Evolutionary conservation across 1,284 basidiomycete genomes (phyloP), one percentile per base, ranked within the genome.

Genomic region (Sporisorium iseilematis-ciliati): DNA sequence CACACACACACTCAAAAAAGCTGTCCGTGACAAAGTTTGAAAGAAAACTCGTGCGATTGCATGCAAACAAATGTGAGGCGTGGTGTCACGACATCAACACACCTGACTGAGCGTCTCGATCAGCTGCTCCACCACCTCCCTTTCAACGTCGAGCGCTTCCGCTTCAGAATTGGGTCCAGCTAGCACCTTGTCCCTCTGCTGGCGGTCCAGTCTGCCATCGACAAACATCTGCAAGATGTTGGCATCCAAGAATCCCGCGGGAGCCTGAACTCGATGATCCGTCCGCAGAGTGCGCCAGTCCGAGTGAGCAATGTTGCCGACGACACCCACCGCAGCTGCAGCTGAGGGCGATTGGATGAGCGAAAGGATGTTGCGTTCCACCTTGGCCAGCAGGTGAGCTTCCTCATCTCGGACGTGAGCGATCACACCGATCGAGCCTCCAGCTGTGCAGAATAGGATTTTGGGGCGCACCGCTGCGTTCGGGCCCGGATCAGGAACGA

Each of bases 261-360:
- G 68, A 12, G 69, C 49, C 35, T 68, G 63, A n/a, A 71, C 68
- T n/a, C 81, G 65, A 45, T 82, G 82, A 50, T 84, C 83, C n/a
- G 82, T 84, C 16, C 82, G 70, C 4, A 81, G 58, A 14, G 82
- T 84, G 11, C 83, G 70, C 77, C 79, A 84, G 31, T 82, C 78
- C 16, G 56, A 35, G 51, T 72, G 64, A 2, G 68, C 46, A 23
- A 84, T 79, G n/a, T 56, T 62, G 11, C 78, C 75, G 1, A 73
- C 65, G 0, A 64, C 53, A 1, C 54, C 57, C 12, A 62, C 61
- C 12, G 65, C 50, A n/a, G 46, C 51, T n/a, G 40, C 42, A 18
- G 31, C 54, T 3, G 46, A 26, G 21, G 23, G 7, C 7, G 57
- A 50, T 31, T 64, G 51, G 52, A 80, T 57, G 23, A 72, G 55